Evolutionary conservation across 2,329 filamentous ascomycete species (phyloP).

Genomic region (Ilyonectria sp.): DNA sequence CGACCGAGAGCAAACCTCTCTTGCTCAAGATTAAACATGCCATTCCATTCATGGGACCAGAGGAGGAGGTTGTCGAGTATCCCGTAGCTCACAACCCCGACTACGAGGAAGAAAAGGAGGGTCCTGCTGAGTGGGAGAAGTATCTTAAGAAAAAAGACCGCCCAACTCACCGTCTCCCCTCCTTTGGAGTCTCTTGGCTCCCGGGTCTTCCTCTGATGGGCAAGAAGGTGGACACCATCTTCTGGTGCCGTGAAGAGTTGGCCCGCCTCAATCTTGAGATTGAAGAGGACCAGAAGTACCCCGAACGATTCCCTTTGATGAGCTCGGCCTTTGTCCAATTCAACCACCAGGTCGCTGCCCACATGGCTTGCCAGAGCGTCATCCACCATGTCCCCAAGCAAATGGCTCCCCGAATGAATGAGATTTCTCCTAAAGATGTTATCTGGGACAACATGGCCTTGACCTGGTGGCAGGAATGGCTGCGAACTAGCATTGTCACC

Average conservation of each 20-base stretch:
- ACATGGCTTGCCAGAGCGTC: slow-evolving; percentile 96
- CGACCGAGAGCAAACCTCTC: slow-evolving; percentile 61
- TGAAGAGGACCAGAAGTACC: slow-evolving; percentile 87
- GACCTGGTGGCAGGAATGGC: slow-evolving; percentile 92
- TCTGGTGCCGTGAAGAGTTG: slow-evolving; percentile 88
- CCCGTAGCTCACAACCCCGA: slow-evolving; percentile 74
- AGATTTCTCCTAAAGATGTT: slow-evolving; percentile 93
- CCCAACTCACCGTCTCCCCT: slow-evolving; percentile 84
- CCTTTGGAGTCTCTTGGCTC: slow-evolving; percentile 77
- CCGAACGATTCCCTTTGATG: slow-evolving; percentile 91
- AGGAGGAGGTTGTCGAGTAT: slow-evolving; percentile 68
- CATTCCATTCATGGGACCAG: slow-evolving; percentile 64
- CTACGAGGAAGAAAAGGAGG: slow-evolving; percentile 69
- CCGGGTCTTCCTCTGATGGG: slow-evolving; percentile 84
- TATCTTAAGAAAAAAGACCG: slow-evolving; percentile 87
- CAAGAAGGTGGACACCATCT: slow-evolving; percentile 95
- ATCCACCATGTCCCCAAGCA: slow-evolving; percentile 93
- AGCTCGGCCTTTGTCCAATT: slow-evolving; percentile 99
- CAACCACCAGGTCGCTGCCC: slow-evolving; percentile 96
- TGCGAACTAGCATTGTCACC: slow-evolving; percentile 78
- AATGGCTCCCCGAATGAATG: slow-evolving; percentile 93
- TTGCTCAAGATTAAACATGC: slow-evolving; percentile 66
- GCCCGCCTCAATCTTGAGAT: slow-evolving; percentile 93
- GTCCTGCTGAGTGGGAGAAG: slow-evolving; percentile 82
- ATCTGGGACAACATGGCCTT: slow-evolving; percentile 98